Conservation (phyloP, 1,284 basidiomycete species). For the Retiboletus flavoniger region DNA sequence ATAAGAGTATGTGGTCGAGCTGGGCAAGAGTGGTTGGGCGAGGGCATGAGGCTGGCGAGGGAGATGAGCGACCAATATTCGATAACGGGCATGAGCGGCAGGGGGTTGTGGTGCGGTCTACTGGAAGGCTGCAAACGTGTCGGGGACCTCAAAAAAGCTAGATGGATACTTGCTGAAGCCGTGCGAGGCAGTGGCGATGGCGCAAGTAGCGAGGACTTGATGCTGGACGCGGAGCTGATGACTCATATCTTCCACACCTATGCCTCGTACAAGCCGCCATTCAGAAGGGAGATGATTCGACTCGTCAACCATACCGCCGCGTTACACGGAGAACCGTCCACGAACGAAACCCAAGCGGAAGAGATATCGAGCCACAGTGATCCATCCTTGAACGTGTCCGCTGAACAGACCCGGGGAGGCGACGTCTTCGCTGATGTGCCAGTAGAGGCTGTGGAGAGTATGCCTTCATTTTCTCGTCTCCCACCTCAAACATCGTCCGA, state of each 20-base stretch:
- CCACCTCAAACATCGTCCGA: slow-evolving; percentile 77
- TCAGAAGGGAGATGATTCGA: slow-evolving; percentile 49
- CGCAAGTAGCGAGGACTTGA: slow-evolving; percentile 31
- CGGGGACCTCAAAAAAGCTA: slow-evolving; percentile 77
- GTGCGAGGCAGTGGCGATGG: slow-evolving; percentile 41
- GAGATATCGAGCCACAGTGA: not conserved
- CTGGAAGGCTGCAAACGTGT: slow-evolving; percentile 86
- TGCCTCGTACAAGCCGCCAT: slow-evolving; percentile 74
- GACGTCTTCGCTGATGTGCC: slow-evolving; percentile 1
- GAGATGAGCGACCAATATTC: slow-evolving; percentile 66
- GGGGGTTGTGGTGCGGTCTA: slow-evolving; percentile 74
- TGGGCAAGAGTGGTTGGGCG: slow-evolving; percentile 63
- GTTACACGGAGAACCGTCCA: slow-evolving; percentile 10
- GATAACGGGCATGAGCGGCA: slow-evolving; percentile 21
- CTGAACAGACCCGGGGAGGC: not conserved
- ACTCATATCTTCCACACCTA: slow-evolving; percentile 87
- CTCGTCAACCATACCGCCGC: slow-evolving; percentile 31
- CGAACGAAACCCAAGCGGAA: slow-evolving; percentile 2
- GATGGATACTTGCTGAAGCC: slow-evolving; percentile 93
- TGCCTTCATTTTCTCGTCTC: slow-evolving; percentile 51
- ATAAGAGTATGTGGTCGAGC: slow-evolving; percentile 76
- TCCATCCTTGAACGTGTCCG: not conserved
- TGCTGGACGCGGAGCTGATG: slow-evolving; percentile 73
- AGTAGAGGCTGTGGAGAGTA: not conserved
- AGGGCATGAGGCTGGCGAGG: slow-evolving; percentile 76